A percentile compares a stretch with the other conserved stretches of the same genome.
These are phyloP conservation scores for Aureobasidium zeae DNA, from an alignment of 2,329 filamentous ascomycete genomes.

Conservation along the genomic window DNA sequence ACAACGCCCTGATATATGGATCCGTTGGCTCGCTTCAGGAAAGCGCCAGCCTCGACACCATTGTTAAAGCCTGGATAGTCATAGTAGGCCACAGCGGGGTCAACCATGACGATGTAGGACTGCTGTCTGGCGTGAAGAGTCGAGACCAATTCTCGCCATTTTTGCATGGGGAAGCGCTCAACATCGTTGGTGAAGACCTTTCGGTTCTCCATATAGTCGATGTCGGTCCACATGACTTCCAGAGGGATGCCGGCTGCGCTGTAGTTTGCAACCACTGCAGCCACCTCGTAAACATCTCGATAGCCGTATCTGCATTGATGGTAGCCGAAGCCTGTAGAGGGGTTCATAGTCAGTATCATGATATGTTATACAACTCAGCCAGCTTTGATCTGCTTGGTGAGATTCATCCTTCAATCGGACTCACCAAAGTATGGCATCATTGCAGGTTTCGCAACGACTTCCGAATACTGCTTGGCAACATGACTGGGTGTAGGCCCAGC, in stretches of 20 bases:
- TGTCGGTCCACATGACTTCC: slow-evolving; percentile 53
- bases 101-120: slow-evolving; percentile 57
- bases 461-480: slow-evolving; percentile 42
- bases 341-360: not conserved
- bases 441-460: slow-evolving; percentile 40
- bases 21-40: slow-evolving; percentile 47
- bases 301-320: slow-evolving; percentile 43
- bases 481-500: slow-evolving; percentile 39
- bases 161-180: slow-evolving; percentile 50
- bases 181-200: slow-evolving; percentile 57
- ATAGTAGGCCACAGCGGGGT: slow-evolving; percentile 48
- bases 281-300: slow-evolving; percentile 53
- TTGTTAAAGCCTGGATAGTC: slow-evolving; percentile 50
- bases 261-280: slow-evolving; percentile 60
- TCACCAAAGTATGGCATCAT: slow-evolving; percentile 41
- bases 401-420: not conserved
- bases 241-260: slow-evolving; percentile 55
- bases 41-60: slow-evolving; percentile 49
- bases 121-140: slow-evolving; percentile 41
- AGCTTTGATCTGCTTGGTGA: not conserved
- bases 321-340: slow-evolving; percentile 38
- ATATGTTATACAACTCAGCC: not conserved
- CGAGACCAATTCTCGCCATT: slow-evolving; percentile 55
- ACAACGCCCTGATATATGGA: slow-evolving; percentile 55
- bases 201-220: slow-evolving; percentile 36